Percentiles rank a stretch among this genome's conserved stretches.
Evolutionary conservation across 768 basidiomycete genomes (phyloP).

Genomic region (Filobasidium floriforme): DNA sequence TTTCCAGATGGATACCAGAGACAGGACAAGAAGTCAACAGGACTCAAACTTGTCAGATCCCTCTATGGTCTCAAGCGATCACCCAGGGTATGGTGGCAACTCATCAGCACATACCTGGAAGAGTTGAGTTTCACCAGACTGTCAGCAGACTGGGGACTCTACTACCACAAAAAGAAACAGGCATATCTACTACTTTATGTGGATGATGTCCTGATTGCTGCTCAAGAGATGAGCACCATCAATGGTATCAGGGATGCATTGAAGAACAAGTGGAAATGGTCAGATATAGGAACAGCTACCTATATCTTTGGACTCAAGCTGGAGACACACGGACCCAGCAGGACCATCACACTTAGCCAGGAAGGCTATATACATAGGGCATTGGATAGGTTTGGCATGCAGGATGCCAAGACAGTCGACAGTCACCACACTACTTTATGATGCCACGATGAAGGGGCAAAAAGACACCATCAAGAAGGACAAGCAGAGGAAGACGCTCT

Average conservation of each 20-base stretch:
- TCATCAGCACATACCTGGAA: too few species aligned
- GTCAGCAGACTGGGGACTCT: too few species aligned
- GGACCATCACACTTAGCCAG: slow-evolving; percentile 8
- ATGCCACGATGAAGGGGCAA: background rate
- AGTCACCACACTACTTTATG: slow-evolving; percentile 1
- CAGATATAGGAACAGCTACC: slow-evolving; percentile 5
- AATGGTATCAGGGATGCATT: slow-evolving; percentile 10
- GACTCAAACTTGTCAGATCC: slow-evolving; percentile 4
- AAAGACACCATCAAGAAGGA: slow-evolving; percentile 1
- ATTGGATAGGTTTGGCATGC: slow-evolving; percentile 9
- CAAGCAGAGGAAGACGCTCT: slow-evolving; percentile 5
- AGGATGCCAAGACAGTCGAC: slow-evolving; percentile 5
- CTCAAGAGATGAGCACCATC: too few species aligned
- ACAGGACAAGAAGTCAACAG: slow-evolving; percentile 3
- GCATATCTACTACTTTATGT: too few species aligned
- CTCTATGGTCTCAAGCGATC: slow-evolving; percentile 8
- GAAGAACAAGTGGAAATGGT: slow-evolving; percentile 11
- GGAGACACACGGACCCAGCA: slow-evolving; percentile 6
- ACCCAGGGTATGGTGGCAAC: slow-evolving; percentile 9
- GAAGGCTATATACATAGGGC: slow-evolving; percentile 23
- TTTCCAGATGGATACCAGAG: slow-evolving; percentile 10
- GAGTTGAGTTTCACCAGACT: too few species aligned
- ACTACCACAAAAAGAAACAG: too few species aligned
- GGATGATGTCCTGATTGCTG: too few species aligned
- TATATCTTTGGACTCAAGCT: slow-evolving; percentile 9